Conservation (phyloP, 2,329 filamentous ascomycete species). For the Aspergillus latus region DNA sequence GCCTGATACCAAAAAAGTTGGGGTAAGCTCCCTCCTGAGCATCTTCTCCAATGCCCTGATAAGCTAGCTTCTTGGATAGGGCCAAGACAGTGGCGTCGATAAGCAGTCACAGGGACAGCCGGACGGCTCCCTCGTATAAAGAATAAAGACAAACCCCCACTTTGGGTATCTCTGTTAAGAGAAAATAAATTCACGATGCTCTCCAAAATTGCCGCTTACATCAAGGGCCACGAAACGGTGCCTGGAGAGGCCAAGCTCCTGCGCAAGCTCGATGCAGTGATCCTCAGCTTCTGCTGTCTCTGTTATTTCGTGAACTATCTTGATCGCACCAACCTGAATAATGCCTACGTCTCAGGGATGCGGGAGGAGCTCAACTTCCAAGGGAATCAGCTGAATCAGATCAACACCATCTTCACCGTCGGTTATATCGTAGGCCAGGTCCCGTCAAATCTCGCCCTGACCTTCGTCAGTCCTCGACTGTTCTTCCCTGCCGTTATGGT, state of each 20-base stretch:
- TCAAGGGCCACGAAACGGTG: conserved; percentile 8
- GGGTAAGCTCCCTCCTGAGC: neutral
- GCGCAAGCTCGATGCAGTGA: conserved; percentile 43
- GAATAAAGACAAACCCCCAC: neutral
- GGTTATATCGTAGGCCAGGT: conserved; percentile 28
- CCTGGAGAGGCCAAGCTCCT: conserved; percentile 18
- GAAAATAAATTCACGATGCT: neutral
- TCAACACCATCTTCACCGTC: conserved; percentile 29
- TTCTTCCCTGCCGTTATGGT: conserved; percentile 33
- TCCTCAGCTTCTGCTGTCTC: conserved; percentile 48
- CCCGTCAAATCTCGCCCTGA: conserved; percentile 17
- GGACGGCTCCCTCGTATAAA: neutral
- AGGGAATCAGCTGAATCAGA: conserved; percentile 31
- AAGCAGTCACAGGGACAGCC: neutral
- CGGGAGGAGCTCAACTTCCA: conserved; percentile 34
- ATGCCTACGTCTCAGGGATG: conserved; percentile 47
- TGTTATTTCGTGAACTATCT: conserved; percentile 52
- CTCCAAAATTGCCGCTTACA: conserved; percentile 8
- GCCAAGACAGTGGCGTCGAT: neutral
- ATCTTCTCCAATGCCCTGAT: neutral
- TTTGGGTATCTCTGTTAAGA: neutral
- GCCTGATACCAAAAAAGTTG: neutral
- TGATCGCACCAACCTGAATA: conserved; percentile 50
- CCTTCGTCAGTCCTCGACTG: conserved; percentile 26
- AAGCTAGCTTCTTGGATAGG: neutral